A percentile compares a stretch with the other conserved stretches of the same genome.
These are phyloP conservation scores for Domatiomyces catenatus DNA, from an alignment of 2,329 filamentous ascomycete genomes.

Conservation along the genomic window DNA sequence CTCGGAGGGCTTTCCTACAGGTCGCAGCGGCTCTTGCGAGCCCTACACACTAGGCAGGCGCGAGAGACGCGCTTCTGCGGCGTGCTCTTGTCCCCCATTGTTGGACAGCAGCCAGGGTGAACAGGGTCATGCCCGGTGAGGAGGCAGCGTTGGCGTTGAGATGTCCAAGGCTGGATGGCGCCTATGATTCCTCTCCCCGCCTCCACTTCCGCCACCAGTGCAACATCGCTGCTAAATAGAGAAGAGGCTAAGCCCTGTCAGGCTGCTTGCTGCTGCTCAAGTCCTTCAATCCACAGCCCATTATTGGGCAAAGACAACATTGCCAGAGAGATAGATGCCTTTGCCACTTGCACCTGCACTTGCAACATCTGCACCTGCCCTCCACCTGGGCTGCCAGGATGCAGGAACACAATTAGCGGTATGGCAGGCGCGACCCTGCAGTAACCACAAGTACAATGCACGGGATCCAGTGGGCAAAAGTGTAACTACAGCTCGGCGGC, in stretches of 20 bases:
- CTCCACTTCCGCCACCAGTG: background rate
- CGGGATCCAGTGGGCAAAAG: no score
- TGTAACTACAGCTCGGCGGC: no score
- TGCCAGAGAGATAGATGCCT: no score
- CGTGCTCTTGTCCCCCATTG: constrained; percentile 12
- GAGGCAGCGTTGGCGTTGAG: background rate
- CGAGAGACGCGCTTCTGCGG: constrained; percentile 32
- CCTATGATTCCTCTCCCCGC: background rate
- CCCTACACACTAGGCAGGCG: constrained; percentile 34
- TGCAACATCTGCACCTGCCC: no score
- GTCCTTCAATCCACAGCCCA: background rate
- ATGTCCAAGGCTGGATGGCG: background rate
- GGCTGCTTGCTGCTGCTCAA: no score
- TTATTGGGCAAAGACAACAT: background rate
- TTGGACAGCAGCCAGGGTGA: background rate
- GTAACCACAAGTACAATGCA: no score
- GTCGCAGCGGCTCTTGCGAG: constrained; percentile 37
- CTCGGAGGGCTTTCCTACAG: constrained; percentile 25
- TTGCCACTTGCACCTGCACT: no score
- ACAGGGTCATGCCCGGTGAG: background rate
- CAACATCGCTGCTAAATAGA: background rate
- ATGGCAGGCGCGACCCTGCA: no score
- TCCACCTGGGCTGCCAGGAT: no score
- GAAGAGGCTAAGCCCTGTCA: background rate
- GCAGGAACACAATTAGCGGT: no score